phyloP scores from a whole-genome alignment of 1,284 basidiomycete genomes.

The Trichosporon faecale region DNA sequence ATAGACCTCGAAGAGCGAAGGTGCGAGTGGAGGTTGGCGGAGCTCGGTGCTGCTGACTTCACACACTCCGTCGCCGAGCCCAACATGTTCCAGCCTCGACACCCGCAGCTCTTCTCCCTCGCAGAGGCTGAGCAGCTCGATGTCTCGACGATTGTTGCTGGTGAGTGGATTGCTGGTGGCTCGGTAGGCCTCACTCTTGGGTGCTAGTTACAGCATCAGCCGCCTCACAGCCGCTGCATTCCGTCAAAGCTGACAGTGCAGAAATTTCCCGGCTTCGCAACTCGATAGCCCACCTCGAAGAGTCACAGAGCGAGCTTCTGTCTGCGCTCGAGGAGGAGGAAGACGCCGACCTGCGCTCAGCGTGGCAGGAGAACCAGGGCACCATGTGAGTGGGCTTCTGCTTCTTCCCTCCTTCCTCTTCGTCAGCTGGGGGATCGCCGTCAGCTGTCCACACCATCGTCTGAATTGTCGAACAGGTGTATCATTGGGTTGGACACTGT shows the following conservation, averaged over 20 bases:
- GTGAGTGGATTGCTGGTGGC: slow-evolving; percentile 47
- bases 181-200: neutral
- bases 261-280: slow-evolving; percentile 72
- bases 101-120: slow-evolving; percentile 71
- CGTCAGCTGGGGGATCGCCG: too few species aligned
- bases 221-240: neutral
- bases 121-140: slow-evolving; percentile 65
- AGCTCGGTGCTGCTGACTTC: neutral
- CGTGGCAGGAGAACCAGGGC: slow-evolving; percentile 58
- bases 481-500: too few species aligned
- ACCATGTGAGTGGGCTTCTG: slow-evolving; percentile 55
- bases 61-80: neutral
- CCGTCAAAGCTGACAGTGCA: slow-evolving; percentile 42
- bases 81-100: slow-evolving; percentile 53
- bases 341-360: slow-evolving; percentile 55
- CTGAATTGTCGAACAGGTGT: too few species aligned
- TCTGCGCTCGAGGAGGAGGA: slow-evolving; percentile 52
- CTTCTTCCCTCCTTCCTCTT: neutral
- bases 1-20: neutral
- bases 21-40: neutral
- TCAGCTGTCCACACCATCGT: too few species aligned
- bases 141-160: slow-evolving; percentile 65
- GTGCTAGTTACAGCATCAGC: neutral
- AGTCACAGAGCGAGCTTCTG: slow-evolving; percentile 63
- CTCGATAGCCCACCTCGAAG: slow-evolving; percentile 63